phyloP scores from a whole-genome alignment of 1,284 basidiomycete species.

The Moesziomyces globuligerus region DNA sequence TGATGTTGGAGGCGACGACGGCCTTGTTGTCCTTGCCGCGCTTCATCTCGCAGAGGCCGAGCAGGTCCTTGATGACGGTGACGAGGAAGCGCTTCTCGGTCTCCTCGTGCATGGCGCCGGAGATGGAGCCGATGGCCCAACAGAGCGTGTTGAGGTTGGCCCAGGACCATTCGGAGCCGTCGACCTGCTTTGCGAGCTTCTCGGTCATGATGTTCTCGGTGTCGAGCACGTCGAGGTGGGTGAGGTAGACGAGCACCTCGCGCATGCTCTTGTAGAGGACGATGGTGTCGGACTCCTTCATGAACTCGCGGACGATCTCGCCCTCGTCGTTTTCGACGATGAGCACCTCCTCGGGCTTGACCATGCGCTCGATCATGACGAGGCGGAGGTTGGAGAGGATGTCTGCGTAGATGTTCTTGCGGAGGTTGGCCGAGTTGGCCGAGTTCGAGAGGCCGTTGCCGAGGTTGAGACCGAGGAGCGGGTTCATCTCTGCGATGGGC shows the following conservation, averaged over 20 bases:
- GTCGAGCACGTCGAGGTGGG: constrained; percentile 94
- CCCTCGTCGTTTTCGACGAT: constrained; percentile 99
- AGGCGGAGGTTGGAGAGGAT: constrained; percentile 93
- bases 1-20: constrained; percentile 98
- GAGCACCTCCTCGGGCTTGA: constrained; percentile 94
- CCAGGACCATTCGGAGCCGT: constrained; percentile 99
- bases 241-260: constrained; percentile 90
- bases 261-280: constrained; percentile 99
- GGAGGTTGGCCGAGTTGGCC: constrained; percentile 70
- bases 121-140: constrained; percentile 99
- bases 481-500: constrained; percentile 90
- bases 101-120: constrained; percentile 98
- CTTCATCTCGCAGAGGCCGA: constrained; percentile 97
- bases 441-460: constrained; percentile 36
- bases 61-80: constrained; percentile 97
- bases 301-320: constrained; percentile 98
- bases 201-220: constrained; percentile 90
- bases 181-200: constrained; percentile 95
- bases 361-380: constrained; percentile 99
- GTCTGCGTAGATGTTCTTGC: constrained; percentile 89
- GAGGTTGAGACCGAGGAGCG: constrained; percentile 87
- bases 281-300: constrained; percentile 99
- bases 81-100: constrained; percentile 99
- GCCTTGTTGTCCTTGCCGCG: constrained; percentile 99
- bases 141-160: constrained; percentile 98